A percentile compares a stretch with the other conserved stretches of the same genome.
These are phyloP conservation scores for Tricholoma sp. DNA, from an alignment of 768 basidiomycete species.

Conservation along the genomic window DNA sequence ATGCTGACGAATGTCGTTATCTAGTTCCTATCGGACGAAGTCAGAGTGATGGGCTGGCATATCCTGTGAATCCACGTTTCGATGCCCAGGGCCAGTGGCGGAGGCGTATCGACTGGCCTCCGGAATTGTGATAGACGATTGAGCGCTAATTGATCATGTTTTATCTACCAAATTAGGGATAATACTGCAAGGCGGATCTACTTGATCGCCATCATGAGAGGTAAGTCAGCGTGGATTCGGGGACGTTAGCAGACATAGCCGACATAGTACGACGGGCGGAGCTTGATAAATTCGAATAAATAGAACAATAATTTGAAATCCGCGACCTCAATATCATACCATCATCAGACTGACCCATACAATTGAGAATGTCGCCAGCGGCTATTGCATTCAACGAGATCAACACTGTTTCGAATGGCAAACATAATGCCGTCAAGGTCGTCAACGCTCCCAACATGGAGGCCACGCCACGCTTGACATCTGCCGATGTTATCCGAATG, in stretches of 20 bases:
- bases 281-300: slow-evolving; percentile 5
- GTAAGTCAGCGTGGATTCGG: too few species aligned
- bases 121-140: slow-evolving; percentile 45
- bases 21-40: slow-evolving; percentile 50
- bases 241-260: neutral
- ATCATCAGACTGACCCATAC: neutral
- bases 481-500: slow-evolving; percentile 69
- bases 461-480: slow-evolving; percentile 33
- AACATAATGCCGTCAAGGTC: slow-evolving; percentile 16
- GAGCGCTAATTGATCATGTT: neutral
- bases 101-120: slow-evolving; percentile 67
- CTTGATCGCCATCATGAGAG: neutral
- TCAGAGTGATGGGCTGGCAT: slow-evolving; percentile 54
- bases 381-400: slow-evolving; percentile 14
- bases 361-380: slow-evolving; percentile 21
- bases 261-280: slow-evolving; percentile 11
- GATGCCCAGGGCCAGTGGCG: slow-evolving; percentile 63
- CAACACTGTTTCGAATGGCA: slow-evolving; percentile 21
- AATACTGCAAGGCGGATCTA: neutral
- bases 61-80: slow-evolving; percentile 69
- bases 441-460: slow-evolving; percentile 8
- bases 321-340: slow-evolving; percentile 10
- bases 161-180: neutral
- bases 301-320: slow-evolving; percentile 4
- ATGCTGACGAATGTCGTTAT: slow-evolving; percentile 15